Base-by-base conservation (phyloP, 768 basidiomycete genomes). In the Lactarius sp. region DNA sequence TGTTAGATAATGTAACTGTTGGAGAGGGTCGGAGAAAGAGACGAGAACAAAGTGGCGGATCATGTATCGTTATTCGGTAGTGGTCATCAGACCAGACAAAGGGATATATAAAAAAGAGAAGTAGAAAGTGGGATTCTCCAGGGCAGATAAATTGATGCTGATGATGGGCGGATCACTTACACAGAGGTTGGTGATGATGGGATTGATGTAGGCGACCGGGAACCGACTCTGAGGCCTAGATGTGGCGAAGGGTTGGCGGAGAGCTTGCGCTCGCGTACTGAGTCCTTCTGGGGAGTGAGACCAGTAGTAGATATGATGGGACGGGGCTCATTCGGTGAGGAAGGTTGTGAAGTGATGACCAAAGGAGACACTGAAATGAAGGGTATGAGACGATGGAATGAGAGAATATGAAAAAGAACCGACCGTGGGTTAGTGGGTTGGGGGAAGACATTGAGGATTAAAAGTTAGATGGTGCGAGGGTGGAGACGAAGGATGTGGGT, bases 101-200 rank as follows among this genome's bases (percentile, higher is more conserved):
- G 14, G 55, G 22, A 56, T 34, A 53, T 34, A 22, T 42, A 13
- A 53, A 62, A 42, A 41, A 31, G 49, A 10, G 52, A 16, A n/a
- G 52, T 13, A 27, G 52, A 52, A 51, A 52, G 16, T 8, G 34
- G 37, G 57, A 10, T 18, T 33, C 18, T 34, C 60, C 63, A 44
- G 53, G 36, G 51, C 18, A 12, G 13, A 22, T 59, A 39, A 52
- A 63, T 33, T 59, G 16, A 53, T 50, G 36, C 13, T 39, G 41
- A 66, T 67, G 31, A 52, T 14, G 71, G 63, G 44, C 39, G 37
- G 37, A 39, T 67, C 60, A 75, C 86, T 64, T 78, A 88, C 86
- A 90, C 83, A 39, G 88, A 90, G 20, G 88, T 88, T 3, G 89
- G 89, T 1, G 86, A 88, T 16, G 87, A 90, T 0, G 88, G 88